Evolutionary conservation across 1,139 yeast species (phyloP).

Genomic region (Blastobotrys buckinghamii): DNA sequence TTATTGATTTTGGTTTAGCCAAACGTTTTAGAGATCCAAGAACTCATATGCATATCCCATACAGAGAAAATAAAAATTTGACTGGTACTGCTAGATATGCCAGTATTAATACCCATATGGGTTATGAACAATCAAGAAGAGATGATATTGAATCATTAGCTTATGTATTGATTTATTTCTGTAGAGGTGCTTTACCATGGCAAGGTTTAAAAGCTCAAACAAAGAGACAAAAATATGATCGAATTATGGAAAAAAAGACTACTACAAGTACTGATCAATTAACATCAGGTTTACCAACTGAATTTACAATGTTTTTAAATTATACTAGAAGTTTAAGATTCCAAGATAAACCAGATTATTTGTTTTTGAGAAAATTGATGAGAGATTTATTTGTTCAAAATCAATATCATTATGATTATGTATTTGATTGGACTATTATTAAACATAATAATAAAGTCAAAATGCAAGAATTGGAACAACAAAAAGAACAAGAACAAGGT

Average conservation of each 20-base stretch:
- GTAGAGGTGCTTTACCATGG: constrained; percentile 97
- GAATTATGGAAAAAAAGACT: constrained; percentile 95
- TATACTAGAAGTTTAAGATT: constrained; percentile 87
- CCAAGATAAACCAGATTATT: constrained; percentile 95
- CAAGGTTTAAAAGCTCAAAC: constrained; percentile 97
- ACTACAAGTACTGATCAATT: constrained; percentile 84
- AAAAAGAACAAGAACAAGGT: constrained; percentile 30
- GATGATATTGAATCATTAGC: constrained; percentile 96
- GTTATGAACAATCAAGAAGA: constrained; percentile 93
- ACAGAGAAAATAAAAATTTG: constrained; percentile 77
- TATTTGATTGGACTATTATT: constrained; percentile 95
- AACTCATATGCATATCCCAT: constrained; percentile 92
- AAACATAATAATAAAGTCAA: constrained; percentile 46
- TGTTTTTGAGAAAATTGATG: constrained; percentile 80
- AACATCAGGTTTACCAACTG: constrained; percentile 88
- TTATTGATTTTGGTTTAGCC: constrained; percentile 95
- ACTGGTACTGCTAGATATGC: constrained; percentile 99
- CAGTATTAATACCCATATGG: constrained; percentile 90
- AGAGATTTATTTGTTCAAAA: constrained; percentile 86
- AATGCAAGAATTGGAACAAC: constrained; percentile 5
- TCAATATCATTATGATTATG: constrained; percentile 87
- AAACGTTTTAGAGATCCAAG: constrained; percentile 94
- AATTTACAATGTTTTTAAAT: constrained; percentile 81
- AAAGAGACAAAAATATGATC: constrained; percentile 92
- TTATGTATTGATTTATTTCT: constrained; percentile 88